Evolutionary conservation across 768 basidiomycete genomes (phyloP), one percentile per base, ranked within the genome.

Genomic region (Peribolospora baueri): DNA sequence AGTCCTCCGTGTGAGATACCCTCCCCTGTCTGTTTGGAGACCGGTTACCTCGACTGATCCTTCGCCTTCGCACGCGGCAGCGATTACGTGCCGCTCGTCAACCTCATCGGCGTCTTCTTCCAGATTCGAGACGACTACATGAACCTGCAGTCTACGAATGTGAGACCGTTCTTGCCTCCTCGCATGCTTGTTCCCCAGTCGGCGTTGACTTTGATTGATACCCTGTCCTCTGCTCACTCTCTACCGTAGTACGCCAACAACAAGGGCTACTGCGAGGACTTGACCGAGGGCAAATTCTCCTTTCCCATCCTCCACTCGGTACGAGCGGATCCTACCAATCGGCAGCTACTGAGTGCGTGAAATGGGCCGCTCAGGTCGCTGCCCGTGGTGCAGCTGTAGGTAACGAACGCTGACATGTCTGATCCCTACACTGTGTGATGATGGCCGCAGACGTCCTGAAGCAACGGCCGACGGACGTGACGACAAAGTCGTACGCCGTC

Each of bases 101-200:
- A 93, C 66, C 75, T 93, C 7, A 82, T 95, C 57, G 86, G 90
- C 3, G 77, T 93, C n/a, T 82, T 79, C 62, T 93, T 87, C 67
- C 91, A 97, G 65, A 90, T 97, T 61, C 71, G 88, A n/a, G 91
- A 97, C 61, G 91, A 95, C 66, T 82, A 88, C 49, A 86, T 91
- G 83, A 95, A 95, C 62, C 70, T 95, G 37, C 80, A 90, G 63
- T 85, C 83, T 50, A 74, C 75, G 13, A 78, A 88, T 72, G 87
- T 86, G 61, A 37, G 70, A 57, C 41, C 7, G 10, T 42, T 46
- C 52, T 7, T 52, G 10, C 1, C 37, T 50, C 10, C 14, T 50
- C 36, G 36, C 54, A 5, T 39, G 37, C 43, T 1, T 7, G 3
- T 2, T 45, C 13, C 43, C 43, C 43, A 45, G 43, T 13, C 43